A percentile compares a stretch with the other conserved stretches of the same genome.
These are phyloP conservation scores for Aspergillus nanangensis DNA, from an alignment of 495 filamentous ascomycete genomes.

Conservation along the genomic window DNA sequence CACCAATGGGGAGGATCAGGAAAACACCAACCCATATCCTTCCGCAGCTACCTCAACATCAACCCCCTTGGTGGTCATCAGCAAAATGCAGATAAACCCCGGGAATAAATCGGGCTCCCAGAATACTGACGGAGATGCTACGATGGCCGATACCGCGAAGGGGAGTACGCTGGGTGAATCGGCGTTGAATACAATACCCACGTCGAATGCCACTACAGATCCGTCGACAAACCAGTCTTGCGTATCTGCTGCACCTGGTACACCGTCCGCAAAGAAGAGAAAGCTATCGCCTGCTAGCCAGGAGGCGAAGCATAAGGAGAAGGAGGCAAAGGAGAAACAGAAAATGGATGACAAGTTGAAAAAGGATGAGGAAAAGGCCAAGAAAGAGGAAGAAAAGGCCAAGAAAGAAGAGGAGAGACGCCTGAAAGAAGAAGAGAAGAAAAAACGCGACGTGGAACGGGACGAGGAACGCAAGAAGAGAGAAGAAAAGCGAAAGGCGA, in stretches of 20 bases:
- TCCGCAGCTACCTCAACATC: too few species aligned
- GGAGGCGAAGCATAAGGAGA: constrained; percentile 47
- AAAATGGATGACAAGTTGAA: constrained; percentile 41
- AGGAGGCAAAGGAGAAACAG: constrained; percentile 43
- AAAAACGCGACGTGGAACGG: constrained; percentile 29
- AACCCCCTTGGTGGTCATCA: too few species aligned
- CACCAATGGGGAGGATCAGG: constrained; percentile 19
- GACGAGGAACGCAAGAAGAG: constrained; percentile 24
- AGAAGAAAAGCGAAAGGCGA: constrained; percentile 51
- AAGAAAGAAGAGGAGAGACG: constrained; percentile 41
- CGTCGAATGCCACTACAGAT: background rate
- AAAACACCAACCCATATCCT: constrained; percentile 20
- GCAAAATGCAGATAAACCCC: too few species aligned
- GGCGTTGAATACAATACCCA: constrained; percentile 1
- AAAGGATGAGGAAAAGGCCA: constrained; percentile 42
- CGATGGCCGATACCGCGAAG: background rate
- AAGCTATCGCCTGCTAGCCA: constrained; percentile 51
- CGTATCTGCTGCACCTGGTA: background rate
- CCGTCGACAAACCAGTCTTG: background rate
- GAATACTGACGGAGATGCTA: too few species aligned
- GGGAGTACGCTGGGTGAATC: background rate
- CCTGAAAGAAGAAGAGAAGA: constrained; percentile 38
- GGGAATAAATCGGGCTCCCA: background rate
- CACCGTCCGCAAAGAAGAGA: constrained; percentile 39
- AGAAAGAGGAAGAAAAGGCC: constrained; percentile 40